Conservation (phyloP, 106 monocot genomes). For the Cymbidium sinense region DNA sequence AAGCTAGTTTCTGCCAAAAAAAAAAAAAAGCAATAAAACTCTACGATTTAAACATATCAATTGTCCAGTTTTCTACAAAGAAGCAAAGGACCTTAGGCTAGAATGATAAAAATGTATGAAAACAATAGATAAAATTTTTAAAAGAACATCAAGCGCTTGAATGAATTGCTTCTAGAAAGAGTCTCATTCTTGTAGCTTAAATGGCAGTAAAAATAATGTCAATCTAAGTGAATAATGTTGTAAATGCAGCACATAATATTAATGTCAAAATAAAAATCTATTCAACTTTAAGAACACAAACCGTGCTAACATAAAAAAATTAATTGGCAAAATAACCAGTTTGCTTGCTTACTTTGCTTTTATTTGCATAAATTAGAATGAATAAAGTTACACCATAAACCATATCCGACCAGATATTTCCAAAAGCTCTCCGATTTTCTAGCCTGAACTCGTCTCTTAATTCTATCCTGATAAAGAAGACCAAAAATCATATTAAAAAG, state of each 20-base stretch:
- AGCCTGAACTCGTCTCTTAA: slow-evolving; percentile 91
- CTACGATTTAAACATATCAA: too few relatives aligned
- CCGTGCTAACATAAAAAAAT: not conserved
- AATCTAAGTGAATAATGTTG: too few relatives aligned
- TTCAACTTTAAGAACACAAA: slow-evolving; percentile 3
- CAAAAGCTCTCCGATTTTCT: slow-evolving; percentile 89
- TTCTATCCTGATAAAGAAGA: slow-evolving; percentile 65
- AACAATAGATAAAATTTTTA: too few relatives aligned
- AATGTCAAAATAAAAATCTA: not conserved
- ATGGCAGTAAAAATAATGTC: too few relatives aligned
- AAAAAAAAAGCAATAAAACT: too few relatives aligned
- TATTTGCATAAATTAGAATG: slow-evolving; percentile 73
- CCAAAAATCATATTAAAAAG: not conserved
- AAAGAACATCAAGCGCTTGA: not conserved
- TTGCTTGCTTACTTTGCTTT: slow-evolving; percentile 56
- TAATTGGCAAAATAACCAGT: slow-evolving; percentile 5
- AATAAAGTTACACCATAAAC: slow-evolving; percentile 73
- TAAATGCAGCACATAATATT: not conserved
- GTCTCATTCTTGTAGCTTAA: not conserved
- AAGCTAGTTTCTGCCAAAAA: too few relatives aligned
- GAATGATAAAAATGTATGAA: too few relatives aligned
- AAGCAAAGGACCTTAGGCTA: too few relatives aligned
- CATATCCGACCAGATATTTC: slow-evolving; percentile 96
- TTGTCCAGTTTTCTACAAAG: too few relatives aligned
- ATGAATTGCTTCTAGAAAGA: not conserved